phyloP scores from a whole-genome alignment of 2,329 filamentous ascomycete species.

The Lithohypha guttulata region DNA sequence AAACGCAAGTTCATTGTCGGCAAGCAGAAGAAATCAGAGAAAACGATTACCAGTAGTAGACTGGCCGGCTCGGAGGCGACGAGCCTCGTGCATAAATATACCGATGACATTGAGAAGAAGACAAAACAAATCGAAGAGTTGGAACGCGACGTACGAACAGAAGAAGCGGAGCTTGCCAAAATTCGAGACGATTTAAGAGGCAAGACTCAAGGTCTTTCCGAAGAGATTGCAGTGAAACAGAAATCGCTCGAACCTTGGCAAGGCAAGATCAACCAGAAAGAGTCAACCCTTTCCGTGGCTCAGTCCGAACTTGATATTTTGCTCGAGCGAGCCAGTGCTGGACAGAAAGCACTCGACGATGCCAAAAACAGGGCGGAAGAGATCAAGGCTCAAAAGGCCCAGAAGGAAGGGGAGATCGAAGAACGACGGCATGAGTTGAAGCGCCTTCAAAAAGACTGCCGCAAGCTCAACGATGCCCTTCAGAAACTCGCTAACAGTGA shows the following conservation, averaged over 20 bases:
- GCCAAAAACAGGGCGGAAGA: constrained; percentile 65
- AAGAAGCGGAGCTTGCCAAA: constrained; percentile 70
- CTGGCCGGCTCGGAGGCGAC: constrained; percentile 63
- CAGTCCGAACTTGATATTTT: constrained; percentile 91
- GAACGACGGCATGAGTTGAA: constrained; percentile 62
- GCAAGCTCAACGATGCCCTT: constrained; percentile 61
- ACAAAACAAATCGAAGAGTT: constrained; percentile 63
- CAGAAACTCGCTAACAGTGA: constrained; percentile 64
- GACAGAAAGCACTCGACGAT: constrained; percentile 73
- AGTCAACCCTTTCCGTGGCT: constrained; percentile 85
- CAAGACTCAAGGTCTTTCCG: constrained; percentile 89
- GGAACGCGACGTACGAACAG: constrained; percentile 62
- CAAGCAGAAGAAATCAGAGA: constrained; percentile 93
- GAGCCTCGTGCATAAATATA: constrained; percentile 66
- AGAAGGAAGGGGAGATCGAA: constrained; percentile 65
- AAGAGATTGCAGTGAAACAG: constrained; percentile 84
- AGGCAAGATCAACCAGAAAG: constrained; percentile 92
- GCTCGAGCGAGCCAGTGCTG: constrained; percentile 77
- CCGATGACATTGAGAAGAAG: constrained; percentile 66
- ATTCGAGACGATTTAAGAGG: constrained; percentile 84
- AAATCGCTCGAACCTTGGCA: constrained; percentile 94
- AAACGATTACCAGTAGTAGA: constrained; percentile 67
- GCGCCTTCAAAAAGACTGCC: constrained; percentile 62
- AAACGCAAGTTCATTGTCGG: constrained; percentile 86
- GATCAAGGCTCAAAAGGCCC: constrained; percentile 59